Base-by-base conservation (phyloP, 805 yeast species). In the Brettanomyces custersianus region DNA sequence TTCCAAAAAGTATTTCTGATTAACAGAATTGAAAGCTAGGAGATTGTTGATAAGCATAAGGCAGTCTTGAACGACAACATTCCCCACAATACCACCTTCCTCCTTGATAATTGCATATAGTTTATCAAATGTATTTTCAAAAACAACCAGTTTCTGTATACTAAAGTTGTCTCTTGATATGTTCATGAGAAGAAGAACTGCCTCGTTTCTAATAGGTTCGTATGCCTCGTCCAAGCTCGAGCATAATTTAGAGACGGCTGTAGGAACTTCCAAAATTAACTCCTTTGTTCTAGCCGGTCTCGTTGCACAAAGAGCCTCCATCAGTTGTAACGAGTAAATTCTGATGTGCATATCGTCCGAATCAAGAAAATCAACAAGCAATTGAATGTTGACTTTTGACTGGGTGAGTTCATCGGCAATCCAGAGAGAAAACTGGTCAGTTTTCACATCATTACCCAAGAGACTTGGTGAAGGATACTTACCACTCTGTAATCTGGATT, bases 321-420 rank as follows among this genome's bases (percentile, higher is more conserved):
- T 60, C 10, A 94, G 59, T 52, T 94, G 96, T 17, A 90, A 62
- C 1, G 95, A 69, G 53, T 90, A 92, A 8, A 92, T 64, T 38
- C 81, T 70, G 29, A 80, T 70, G 55, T 85, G 94, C 52, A 86
- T 85, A 51, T 85, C 90, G 21, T 55, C 57, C 11, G 46, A 43
- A 12, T 63, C 62, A 33, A 59, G 40, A 37, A 67, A 64, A 19
- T 78, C 74, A 17, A 72, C 59, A 6, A 79, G 54, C 18, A 70
- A 50, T 15, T 69, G 62, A 13, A 70, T 52, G 11, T 72, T 62
- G 31, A 70, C 69, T 9, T 64, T 66, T 23, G 66, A 60, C 59
- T 83, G 88, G 2, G 88, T 81, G 47, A 92, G 64, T 49, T 86
- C 96, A 58, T 92, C 98, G 0, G 97, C 86, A 22, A 92, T 83